Evolutionary conservation across 306 rosid genomes (phyloP).

Genomic region (Pterocarpus macrocarpus): DNA sequence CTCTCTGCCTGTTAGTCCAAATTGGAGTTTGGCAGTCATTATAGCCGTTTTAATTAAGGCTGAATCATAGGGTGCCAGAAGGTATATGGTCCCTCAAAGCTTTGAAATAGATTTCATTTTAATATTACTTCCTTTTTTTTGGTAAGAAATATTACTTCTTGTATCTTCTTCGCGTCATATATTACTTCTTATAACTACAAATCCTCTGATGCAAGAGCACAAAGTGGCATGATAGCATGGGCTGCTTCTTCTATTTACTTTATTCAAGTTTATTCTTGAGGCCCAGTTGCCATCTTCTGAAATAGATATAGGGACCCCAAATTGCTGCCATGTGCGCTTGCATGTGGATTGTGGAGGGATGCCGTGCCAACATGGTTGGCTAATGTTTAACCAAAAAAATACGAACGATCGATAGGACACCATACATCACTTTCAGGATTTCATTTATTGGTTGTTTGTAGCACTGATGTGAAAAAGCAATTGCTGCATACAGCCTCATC

Average conservation of each 20-base stretch:
- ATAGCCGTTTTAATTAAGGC: background rate
- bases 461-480: background rate
- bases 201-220: background rate
- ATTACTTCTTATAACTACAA: too few species aligned
- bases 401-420: background rate
- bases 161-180: too few species aligned
- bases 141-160: too few species aligned
- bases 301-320: background rate
- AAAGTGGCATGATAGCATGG: background rate
- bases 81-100: background rate
- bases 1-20: background rate
- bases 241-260: background rate
- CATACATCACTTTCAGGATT: constrained; percentile 36
- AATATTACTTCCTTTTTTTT: too few species aligned
- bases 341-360: constrained; percentile 30
- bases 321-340: constrained; percentile 32
- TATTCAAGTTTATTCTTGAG: constrained; percentile 45
- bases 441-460: background rate
- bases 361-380: constrained; percentile 12
- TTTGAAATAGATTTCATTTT: background rate
- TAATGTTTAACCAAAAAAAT: background rate
- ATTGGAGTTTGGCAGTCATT: background rate
- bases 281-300: background rate
- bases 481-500: background rate
- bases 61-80: background rate